Evolutionary conservation across 2,329 filamentous ascomycete genomes (phyloP).

Genomic region (Raffaelea albimanens): DNA sequence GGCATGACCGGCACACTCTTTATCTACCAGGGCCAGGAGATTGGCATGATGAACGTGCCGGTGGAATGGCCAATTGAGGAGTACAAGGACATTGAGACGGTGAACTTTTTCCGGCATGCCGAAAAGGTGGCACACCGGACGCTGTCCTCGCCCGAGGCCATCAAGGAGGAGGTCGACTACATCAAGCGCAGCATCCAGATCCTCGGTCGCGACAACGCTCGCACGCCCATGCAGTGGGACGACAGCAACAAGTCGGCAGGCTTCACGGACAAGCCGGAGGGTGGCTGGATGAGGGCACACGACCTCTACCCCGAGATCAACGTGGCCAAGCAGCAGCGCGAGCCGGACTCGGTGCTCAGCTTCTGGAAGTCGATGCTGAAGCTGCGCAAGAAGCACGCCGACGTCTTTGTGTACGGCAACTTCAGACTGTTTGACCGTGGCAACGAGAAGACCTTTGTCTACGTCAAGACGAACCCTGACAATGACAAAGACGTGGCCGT

Average conservation of each 20-base stretch:
- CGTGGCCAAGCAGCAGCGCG: conserved; percentile 35
- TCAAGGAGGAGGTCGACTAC: conserved; percentile 32
- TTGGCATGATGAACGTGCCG: conserved; percentile 45
- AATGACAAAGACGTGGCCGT: conserved; percentile 14
- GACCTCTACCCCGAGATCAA: conserved; percentile 48
- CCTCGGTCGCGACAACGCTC: conserved; percentile 55
- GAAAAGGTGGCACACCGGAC: conserved; percentile 14
- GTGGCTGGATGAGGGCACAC: conserved; percentile 53
- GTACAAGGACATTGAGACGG: conserved; percentile 38
- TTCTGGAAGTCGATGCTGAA: conserved; percentile 51
- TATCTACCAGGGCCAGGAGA: conserved; percentile 49
- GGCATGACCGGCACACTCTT: conserved; percentile 42
- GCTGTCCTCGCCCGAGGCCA: conserved; percentile 21
- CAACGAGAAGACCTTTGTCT: conserved; percentile 34
- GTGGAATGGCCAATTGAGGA: conserved; percentile 34
- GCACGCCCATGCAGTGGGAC: conserved; percentile 62
- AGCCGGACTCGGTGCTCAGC: conserved; percentile 39
- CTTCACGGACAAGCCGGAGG: conserved; percentile 41
- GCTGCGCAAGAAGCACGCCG: conserved; percentile 44
- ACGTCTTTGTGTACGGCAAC: conserved; percentile 52
- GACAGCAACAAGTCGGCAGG: conserved; percentile 41
- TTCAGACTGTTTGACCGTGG: conserved; percentile 42
- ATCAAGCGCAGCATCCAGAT: conserved; percentile 44
- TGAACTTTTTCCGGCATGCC: conserved; percentile 33
- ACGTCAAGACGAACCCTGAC: conserved; percentile 26